Evolutionary conservation across 208 protist genomes (phyloP), one percentile per base, ranked within the genome.

Genomic region (Borovskyia barvae): DNA sequence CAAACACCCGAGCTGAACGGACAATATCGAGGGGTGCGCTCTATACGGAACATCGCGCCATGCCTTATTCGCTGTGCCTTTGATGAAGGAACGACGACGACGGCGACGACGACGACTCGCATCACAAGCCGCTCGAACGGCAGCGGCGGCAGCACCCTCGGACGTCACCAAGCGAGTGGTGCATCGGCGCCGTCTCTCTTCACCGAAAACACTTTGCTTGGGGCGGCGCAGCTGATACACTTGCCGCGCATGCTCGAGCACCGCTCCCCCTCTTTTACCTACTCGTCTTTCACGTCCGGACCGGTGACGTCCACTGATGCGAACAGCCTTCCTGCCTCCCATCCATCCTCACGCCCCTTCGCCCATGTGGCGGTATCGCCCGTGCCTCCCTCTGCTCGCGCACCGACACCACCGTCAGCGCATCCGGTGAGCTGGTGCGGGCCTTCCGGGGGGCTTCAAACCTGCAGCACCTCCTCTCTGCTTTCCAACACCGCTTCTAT

Each of bases 11-110:
- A n/a, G n/a, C n/a, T n/a, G n/a, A n/a, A n/a, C n/a, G n/a, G n/a
- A n/a, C n/a, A n/a, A 2, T 65, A 65, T 32, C 58, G 48, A 19
- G 28, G 37, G 2, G 48, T 65, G 17, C 58, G 58, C 0, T 11
- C 49, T 2, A 65, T 65, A 20, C 58, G 49, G 47, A 65, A 65
- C 58, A 39, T 20, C 5, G 58, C 20, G 1, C 58, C 46, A 19
- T 65, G 58, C 39, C 20, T 55, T 3, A 28, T 65, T 0, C 46
- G 58, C 17, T 55, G 58, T n/a, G 35, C 47, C 4, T n/a, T 40
- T 2, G 58, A 65, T 9, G 1, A 8, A 7, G 46, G 46, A 6
- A 33, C 46, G 2, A 24, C 14, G 8, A 20, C 25, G 5, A 7
- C 25, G 15, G 37, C 5, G 15, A 36, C 46, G 7, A 43, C 14